phyloP scores from a whole-genome alignment of 345 rosid genomes.

The Dipteronia sinensis region DNA sequence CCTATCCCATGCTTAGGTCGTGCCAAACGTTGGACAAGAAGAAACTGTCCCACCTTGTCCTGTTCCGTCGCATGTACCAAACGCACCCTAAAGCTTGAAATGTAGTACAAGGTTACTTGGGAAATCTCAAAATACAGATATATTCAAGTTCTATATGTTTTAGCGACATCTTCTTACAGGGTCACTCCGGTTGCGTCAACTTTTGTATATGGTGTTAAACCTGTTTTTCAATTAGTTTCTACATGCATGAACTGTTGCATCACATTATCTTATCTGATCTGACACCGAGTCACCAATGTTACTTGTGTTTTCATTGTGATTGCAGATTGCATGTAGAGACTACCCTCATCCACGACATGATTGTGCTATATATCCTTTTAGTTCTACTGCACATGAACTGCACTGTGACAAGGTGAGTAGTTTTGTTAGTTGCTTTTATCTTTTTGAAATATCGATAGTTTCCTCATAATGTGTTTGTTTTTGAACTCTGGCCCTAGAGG shows the following conservation, averaged over 20 bases:
- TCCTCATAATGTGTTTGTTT: background rate
- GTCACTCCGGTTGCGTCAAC: background rate
- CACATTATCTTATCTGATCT: background rate
- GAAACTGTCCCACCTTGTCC: too few relatives aligned
- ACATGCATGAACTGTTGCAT: background rate
- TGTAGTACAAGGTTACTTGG: background rate
- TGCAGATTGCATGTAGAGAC: constrained; percentile 93
- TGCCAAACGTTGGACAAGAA: too few relatives aligned
- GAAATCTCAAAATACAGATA: background rate
- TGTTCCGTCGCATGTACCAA: too few relatives aligned
- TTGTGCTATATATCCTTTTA: constrained; percentile 66
- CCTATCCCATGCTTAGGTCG: too few relatives aligned
- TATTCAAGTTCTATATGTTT: background rate
- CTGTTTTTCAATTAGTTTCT: background rate
- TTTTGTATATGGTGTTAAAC: background rate
- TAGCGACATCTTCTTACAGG: background rate
- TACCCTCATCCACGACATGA: constrained; percentile 84
- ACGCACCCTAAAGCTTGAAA: background rate
- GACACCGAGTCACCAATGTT: background rate
- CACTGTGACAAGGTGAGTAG: constrained; percentile 66
- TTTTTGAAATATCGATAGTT: background rate
- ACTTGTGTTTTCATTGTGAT: constrained; percentile 10
- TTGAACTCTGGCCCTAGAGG: background rate
- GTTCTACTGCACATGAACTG: constrained; percentile 52
- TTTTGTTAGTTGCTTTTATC: background rate